Evolutionary conservation across 2,329 filamentous ascomycete species (phyloP).

Genomic region (Pyrenophora graminea): DNA sequence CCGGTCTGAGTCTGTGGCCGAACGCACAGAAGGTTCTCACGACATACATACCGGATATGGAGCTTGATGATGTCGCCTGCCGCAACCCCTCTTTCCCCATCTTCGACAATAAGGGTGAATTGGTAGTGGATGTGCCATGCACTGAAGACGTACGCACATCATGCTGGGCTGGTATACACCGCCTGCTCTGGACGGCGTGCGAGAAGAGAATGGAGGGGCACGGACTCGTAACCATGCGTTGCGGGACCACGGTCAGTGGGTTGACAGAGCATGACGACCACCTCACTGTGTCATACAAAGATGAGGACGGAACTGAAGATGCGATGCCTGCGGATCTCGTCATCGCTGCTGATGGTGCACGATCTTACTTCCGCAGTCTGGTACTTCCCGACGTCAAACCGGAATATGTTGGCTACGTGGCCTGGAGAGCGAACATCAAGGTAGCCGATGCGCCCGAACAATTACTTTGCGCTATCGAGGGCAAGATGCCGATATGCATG

Average conservation of each 20-base stretch:
- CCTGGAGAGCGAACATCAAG: constrained; percentile 21
- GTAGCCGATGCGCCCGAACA: constrained; percentile 12
- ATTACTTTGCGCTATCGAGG: constrained; percentile 6
- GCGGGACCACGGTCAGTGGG: constrained; percentile 5
- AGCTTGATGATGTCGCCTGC: constrained; percentile 13
- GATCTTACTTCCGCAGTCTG: constrained; percentile 14
- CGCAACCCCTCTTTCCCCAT: constrained; percentile 14
- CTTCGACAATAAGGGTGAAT: constrained; percentile 11
- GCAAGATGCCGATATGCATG: constrained; percentile 12
- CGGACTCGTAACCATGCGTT: constrained; percentile 5
- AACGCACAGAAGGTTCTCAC: constrained; percentile 18
- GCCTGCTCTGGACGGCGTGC: constrained; percentile 14
- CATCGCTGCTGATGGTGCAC: constrained; percentile 25
- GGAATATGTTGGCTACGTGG: constrained; percentile 25
- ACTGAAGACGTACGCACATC: constrained; percentile 14
- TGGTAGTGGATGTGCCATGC: constrained; percentile 7
- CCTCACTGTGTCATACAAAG: constrained; percentile 5
- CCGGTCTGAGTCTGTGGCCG: constrained; percentile 22
- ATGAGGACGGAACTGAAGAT: background rate
- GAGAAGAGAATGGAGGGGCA: constrained; percentile 1
- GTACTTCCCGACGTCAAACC: constrained; percentile 15
- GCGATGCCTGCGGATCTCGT: constrained; percentile 13
- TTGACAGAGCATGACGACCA: constrained; percentile 9
- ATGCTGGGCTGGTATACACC: constrained; percentile 22
- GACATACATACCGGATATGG: constrained; percentile 9